phyloP scores from a whole-genome alignment of 768 basidiomycete species.

The Lactarius pseudohatsudake region DNA sequence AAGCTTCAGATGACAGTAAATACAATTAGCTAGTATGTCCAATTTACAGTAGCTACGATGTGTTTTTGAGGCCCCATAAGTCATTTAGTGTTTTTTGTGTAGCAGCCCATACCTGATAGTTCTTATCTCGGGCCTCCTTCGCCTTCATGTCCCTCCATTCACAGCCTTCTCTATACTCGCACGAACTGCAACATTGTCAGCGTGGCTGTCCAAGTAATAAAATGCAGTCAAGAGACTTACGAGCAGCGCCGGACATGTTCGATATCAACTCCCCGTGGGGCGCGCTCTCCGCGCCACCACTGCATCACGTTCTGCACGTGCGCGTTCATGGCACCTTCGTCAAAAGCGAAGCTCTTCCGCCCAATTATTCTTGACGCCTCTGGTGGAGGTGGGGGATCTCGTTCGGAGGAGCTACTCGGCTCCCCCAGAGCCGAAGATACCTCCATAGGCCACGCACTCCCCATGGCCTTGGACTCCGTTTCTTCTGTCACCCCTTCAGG shows the following conservation, averaged over 20 bases:
- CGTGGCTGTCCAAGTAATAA: slow-evolving; percentile 2
- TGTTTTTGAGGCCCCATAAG: no score
- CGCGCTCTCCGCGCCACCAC: slow-evolving; percentile 77
- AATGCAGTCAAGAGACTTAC: slow-evolving; percentile 44
- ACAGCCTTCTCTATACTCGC: slow-evolving; percentile 45
- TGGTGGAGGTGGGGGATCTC: neutral
- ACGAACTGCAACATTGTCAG: slow-evolving; percentile 31
- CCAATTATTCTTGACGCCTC: slow-evolving; percentile 56
- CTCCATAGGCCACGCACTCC: neutral
- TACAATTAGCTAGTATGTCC: no score
- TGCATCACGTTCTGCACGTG: slow-evolving; percentile 55
- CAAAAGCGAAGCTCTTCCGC: slow-evolving; percentile 54
- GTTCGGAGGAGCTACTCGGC: neutral
- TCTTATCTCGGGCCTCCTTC: slow-evolving; percentile 23
- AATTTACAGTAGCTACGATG: no score
- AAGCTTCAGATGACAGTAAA: no score
- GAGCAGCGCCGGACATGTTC: slow-evolving; percentile 61
- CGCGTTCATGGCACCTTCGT: slow-evolving; percentile 50
- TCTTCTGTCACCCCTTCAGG: slow-evolving; percentile 33
- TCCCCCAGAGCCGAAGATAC: neutral
- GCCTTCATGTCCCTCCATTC: slow-evolving; percentile 43
- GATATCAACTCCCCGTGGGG: slow-evolving; percentile 67
- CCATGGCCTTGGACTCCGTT: slow-evolving; percentile 13
- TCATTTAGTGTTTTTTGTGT: no score
- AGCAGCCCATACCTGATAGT: no score